A percentile compares a stretch with the other conserved stretches of the same genome.
Conservation (phyloP, 495 filamentous ascomycete species). For the Hypoxylon trugodes region DNA sequence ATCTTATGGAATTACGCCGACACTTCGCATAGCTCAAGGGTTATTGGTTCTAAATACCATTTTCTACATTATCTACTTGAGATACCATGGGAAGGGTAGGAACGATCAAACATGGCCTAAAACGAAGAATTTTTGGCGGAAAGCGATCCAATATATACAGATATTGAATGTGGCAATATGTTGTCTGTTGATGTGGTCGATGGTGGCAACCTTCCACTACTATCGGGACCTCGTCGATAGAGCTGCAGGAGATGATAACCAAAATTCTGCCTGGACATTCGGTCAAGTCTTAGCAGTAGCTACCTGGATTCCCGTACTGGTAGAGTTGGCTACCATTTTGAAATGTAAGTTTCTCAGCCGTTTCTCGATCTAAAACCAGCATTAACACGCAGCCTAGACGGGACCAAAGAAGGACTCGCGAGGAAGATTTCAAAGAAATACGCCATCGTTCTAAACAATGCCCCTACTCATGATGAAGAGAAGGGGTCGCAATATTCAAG, state of each 20-base stretch:
- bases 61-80: constrained; percentile 6
- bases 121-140: not conserved
- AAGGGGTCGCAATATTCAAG: not conserved
- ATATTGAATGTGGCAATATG: not conserved
- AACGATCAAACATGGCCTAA: not conserved
- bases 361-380: not conserved
- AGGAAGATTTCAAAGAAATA: constrained; percentile 19
- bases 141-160: not conserved
- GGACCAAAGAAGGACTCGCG: constrained; percentile 10
- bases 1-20: not conserved
- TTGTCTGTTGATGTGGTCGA: constrained; percentile 23
- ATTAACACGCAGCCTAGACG: constrained; percentile 10
- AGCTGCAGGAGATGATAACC: constrained; percentile 10
- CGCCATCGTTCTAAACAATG: not conserved
- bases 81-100: not conserved
- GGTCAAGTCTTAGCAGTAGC: constrained; percentile 22
- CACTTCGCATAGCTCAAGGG: constrained; percentile 1
- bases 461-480: not conserved
- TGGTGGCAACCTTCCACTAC: constrained; percentile 14
- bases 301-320: constrained; percentile 18
- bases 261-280: constrained; percentile 24
- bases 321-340: constrained; percentile 13
- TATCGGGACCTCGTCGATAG: constrained; percentile 5
- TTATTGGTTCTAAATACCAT: constrained; percentile 13
- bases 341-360: not conserved